Percentiles rank a stretch among this genome's conserved stretches.
Evolutionary conservation across 805 yeast species (phyloP).

Genomic region (Saccharomycopsis guyanensis): DNA sequence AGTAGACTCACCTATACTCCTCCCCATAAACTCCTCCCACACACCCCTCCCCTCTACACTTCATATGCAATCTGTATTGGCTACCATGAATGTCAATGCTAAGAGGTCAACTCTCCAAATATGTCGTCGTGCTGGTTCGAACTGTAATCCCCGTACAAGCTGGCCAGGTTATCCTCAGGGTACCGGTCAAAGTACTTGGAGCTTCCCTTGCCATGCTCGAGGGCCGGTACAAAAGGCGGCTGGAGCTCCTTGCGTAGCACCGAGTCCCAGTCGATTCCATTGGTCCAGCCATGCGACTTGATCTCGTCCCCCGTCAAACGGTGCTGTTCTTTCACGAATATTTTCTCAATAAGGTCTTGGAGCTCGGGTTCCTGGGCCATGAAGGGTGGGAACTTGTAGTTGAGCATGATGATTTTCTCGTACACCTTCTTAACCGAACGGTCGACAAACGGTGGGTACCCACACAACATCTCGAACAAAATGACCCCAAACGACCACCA

Average conservation of each 20-base stretch:
- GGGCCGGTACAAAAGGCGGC: slow-evolving; percentile 9
- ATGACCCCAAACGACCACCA: slow-evolving; percentile 99
- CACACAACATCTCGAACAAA: slow-evolving; percentile 81
- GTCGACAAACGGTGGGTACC: slow-evolving; percentile 91
- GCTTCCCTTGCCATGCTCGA: slow-evolving; percentile 3
- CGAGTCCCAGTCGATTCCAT: slow-evolving; percentile 4
- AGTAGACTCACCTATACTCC: too few species aligned
- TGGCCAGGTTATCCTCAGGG: slow-evolving; percentile 13
- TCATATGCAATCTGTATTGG: too few species aligned
- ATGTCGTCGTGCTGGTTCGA: background rate
- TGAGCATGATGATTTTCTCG: slow-evolving; percentile 4
- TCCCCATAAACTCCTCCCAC: too few species aligned
- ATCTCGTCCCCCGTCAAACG: background rate
- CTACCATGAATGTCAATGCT: too few species aligned
- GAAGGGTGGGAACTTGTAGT: slow-evolving; percentile 2
- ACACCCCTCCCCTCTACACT: too few species aligned
- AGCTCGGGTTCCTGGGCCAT: background rate
- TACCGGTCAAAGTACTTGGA: slow-evolving; percentile 13
- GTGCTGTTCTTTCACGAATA: background rate
- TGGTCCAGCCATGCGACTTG: slow-evolving; percentile 1
- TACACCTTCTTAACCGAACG: slow-evolving; percentile 22
- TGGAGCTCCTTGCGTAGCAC: background rate
- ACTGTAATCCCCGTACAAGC: background rate
- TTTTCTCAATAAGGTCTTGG: background rate
- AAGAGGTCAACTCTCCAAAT: too few species aligned